Percentiles rank a stretch among this genome's conserved stretches.
Conservation (phyloP, 176 grass and related monocot species). For the Carex scoparia region DNA sequence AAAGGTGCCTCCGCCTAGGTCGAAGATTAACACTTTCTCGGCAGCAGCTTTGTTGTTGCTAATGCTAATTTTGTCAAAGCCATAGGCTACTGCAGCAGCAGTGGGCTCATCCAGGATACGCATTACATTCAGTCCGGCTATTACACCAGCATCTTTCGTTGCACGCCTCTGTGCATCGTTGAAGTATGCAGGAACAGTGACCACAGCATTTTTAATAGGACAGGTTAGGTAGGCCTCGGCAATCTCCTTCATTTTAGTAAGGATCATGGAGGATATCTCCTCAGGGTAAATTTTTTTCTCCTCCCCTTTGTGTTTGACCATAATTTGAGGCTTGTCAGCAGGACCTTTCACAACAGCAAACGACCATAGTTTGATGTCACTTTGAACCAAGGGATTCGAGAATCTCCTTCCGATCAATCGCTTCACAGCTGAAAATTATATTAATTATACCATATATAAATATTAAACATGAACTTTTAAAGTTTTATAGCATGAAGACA, state of each 20-base stretch:
- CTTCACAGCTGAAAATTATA: neutral
- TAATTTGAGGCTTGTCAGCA: constrained; percentile 1
- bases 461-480: too few relatives aligned
- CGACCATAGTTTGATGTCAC: neutral
- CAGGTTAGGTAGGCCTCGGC: neutral
- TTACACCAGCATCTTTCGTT: constrained; percentile 9
- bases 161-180: constrained; percentile 7
- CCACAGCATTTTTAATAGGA: constrained; percentile 1
- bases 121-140: constrained; percentile 21
- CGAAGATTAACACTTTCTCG: constrained; percentile 31
- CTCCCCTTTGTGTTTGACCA: neutral
- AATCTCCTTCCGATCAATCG: constrained; percentile 26
- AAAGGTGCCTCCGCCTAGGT: constrained; percentile 19
- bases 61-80: neutral
- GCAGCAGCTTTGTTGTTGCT: too few relatives aligned
- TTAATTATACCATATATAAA: too few relatives aligned
- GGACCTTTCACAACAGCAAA: constrained; percentile 6
- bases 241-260: constrained; percentile 16
- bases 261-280: constrained; percentile 31
- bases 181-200: constrained; percentile 31
- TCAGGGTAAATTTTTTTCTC: constrained; percentile 16
- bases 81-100: constrained; percentile 16
- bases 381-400: constrained; percentile 4
- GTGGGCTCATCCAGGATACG: constrained; percentile 21
- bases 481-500: too few relatives aligned